Percentiles rank a stretch among this genome's conserved stretches.
phyloP scores from a whole-genome alignment of 441 rosid species.

The Arabidopsis lyrata region DNA sequence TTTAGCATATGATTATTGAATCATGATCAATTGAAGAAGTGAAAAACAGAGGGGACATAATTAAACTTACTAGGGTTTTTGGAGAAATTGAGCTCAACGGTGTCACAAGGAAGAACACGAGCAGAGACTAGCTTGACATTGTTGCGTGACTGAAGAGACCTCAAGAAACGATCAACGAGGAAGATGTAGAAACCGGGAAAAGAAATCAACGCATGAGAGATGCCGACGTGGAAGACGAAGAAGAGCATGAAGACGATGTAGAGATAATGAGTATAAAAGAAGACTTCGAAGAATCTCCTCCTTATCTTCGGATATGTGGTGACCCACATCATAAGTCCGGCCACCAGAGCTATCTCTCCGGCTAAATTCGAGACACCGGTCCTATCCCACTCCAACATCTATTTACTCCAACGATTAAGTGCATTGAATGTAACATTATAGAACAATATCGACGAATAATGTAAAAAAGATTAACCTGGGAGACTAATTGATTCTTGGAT shows the following conservation, averaged over 20 bases:
- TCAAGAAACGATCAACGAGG: constrained; percentile 53
- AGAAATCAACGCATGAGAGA: constrained; percentile 49
- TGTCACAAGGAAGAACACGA: constrained; percentile 53
- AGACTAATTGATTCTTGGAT: constrained; percentile 32
- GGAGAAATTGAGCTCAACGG: constrained; percentile 57
- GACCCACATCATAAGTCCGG: constrained; percentile 58
- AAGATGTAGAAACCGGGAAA: constrained; percentile 65
- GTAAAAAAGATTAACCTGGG: constrained; percentile 45
- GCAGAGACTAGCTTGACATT: constrained; percentile 52
- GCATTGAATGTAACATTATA: neutral
- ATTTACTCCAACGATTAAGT: constrained; percentile 9
- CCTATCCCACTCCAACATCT: constrained; percentile 59
- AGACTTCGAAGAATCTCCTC: constrained; percentile 56
- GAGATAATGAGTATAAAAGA: constrained; percentile 61
- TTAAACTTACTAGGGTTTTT: constrained; percentile 47
- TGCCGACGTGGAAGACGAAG: constrained; percentile 61
- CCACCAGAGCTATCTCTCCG: constrained; percentile 53
- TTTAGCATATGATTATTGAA: constrained; percentile 8
- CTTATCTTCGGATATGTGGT: constrained; percentile 49
- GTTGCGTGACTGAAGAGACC: constrained; percentile 55
- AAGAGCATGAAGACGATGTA: constrained; percentile 55
- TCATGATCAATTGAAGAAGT: neutral
- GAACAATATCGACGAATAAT: neutral
- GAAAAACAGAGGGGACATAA: constrained; percentile 8
- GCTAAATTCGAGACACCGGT: constrained; percentile 52